These are phyloP conservation scores for Paraglomus brasilianum DNA, from an alignment of 192 early-diverging fungal genomes.

Conservation along the genomic window DNA sequence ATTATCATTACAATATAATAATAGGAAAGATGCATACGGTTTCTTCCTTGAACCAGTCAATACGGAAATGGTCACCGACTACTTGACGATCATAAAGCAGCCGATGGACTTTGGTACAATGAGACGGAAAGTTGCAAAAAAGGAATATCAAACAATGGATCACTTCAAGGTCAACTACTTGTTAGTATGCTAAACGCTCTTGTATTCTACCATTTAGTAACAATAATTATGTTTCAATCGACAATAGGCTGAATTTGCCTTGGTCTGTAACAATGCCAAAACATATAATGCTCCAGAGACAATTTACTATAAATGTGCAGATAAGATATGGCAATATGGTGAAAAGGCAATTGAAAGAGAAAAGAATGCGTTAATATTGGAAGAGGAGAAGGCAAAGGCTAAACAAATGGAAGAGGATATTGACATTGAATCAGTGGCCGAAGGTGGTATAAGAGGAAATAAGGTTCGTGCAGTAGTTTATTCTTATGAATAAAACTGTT, in stretches of 20 bases:
- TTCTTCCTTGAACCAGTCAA: constrained; percentile 89
- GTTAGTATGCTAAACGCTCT: background rate
- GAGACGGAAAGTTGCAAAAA: constrained; percentile 64
- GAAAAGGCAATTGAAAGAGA: constrained; percentile 70
- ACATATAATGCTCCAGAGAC: constrained; percentile 83
- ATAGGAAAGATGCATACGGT: constrained; percentile 78
- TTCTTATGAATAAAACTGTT: constrained; percentile 24
- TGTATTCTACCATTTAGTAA: background rate
- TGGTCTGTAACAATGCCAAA: constrained; percentile 79
- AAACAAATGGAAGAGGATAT: background rate
- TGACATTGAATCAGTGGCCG: background rate
- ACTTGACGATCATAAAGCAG: constrained; percentile 70
- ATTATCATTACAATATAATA: background rate
- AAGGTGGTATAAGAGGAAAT: background rate
- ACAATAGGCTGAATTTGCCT: constrained; percentile 62
- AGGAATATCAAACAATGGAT: constrained; percentile 62
- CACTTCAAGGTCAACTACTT: constrained; percentile 51
- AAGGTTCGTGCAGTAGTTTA: background rate
- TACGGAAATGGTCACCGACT: constrained; percentile 71
- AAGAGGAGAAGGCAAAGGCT: constrained; percentile 30
- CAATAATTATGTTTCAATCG: background rate
- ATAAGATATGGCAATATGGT: constrained; percentile 72
- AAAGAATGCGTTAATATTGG: constrained; percentile 38
- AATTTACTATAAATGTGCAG: constrained; percentile 77
- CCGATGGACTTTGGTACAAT: constrained; percentile 96